Evolutionary conservation across 768 basidiomycete genomes (phyloP).

Genomic region (Macrolepiota dolichaula): DNA sequence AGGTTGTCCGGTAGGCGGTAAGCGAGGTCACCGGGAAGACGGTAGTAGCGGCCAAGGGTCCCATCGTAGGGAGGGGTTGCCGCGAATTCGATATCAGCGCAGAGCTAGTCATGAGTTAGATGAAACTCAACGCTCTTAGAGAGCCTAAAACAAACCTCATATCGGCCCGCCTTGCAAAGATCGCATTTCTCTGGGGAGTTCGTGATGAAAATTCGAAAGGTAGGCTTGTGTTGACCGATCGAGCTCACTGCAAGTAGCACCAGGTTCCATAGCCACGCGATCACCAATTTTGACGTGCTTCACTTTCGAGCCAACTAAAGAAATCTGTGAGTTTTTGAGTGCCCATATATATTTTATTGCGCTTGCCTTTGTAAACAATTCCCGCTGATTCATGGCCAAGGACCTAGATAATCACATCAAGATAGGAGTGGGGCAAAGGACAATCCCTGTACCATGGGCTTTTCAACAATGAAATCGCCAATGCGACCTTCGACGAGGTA

Average conservation of each 20-base stretch:
- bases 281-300: slow-evolving; percentile 78
- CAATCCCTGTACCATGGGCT: slow-evolving; percentile 64
- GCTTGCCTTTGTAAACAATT: slow-evolving; percentile 61
- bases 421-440: not conserved
- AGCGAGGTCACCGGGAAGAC: slow-evolving; percentile 79
- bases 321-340: not conserved
- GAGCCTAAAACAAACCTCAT: slow-evolving; percentile 54
- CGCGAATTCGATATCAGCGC: slow-evolving; percentile 82
- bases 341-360: not conserved
- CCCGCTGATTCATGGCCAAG: slow-evolving; percentile 95
- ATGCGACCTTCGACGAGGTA: slow-evolving; percentile 78
- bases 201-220: slow-evolving; percentile 1
- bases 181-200: slow-evolving; percentile 54
- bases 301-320: slow-evolving; percentile 69
- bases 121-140: slow-evolving; percentile 29
- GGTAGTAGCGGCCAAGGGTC: slow-evolving; percentile 85
- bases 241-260: slow-evolving; percentile 69
- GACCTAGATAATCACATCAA: slow-evolving; percentile 43
- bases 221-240: not conserved
- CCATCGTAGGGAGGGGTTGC: slow-evolving; percentile 94
- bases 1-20: slow-evolving; percentile 82
- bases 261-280: slow-evolving; percentile 90
- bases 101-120: slow-evolving; percentile 48
- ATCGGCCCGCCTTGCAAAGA: slow-evolving; percentile 80
- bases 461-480: slow-evolving; percentile 74